phyloP scores from a whole-genome alignment of 345 rosid genomes.

The Salix udensis region DNA sequence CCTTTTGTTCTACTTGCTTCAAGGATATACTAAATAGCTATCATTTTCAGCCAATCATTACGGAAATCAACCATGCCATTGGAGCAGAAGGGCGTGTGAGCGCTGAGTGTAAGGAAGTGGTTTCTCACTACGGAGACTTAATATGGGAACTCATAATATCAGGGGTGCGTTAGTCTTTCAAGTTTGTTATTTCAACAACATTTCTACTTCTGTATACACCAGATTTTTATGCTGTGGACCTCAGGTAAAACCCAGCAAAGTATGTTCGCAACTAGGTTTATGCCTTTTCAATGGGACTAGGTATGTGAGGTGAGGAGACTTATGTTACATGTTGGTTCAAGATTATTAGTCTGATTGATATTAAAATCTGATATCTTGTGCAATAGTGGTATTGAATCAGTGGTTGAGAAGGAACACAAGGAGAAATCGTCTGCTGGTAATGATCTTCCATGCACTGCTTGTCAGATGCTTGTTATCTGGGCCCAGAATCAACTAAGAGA shows the following conservation, averaged over 20 bases:
- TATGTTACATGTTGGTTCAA: background rate
- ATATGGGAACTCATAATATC: slow-evolving; percentile 69
- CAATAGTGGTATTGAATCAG: slow-evolving; percentile 40
- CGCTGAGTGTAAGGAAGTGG: slow-evolving; percentile 63
- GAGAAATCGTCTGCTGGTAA: slow-evolving; percentile 23
- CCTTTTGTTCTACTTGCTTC: background rate
- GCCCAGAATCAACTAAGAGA: slow-evolving; percentile 58
- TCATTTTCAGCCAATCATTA: slow-evolving; percentile 46
- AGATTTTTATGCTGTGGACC: background rate
- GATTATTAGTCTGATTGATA: background rate
- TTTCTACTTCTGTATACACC: background rate
- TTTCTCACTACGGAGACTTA: slow-evolving; percentile 61
- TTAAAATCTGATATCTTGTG: background rate
- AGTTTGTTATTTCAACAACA: background rate
- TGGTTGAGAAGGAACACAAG: slow-evolving; percentile 37
- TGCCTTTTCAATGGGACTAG: slow-evolving; percentile 34
- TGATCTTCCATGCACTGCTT: slow-evolving; percentile 41
- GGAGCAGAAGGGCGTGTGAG: slow-evolving; percentile 69
- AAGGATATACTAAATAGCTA: background rate
- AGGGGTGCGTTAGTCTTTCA: slow-evolving; percentile 43
- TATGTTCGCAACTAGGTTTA: slow-evolving; percentile 60
- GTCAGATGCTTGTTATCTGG: slow-evolving; percentile 74
- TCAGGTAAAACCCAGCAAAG: slow-evolving; percentile 53
- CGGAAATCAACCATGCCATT: slow-evolving; percentile 76
- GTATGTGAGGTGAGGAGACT: slow-evolving; percentile 33